Evolutionary conservation across 1,284 basidiomycete genomes (phyloP).

Genomic region (Termitomyces sp.): DNA sequence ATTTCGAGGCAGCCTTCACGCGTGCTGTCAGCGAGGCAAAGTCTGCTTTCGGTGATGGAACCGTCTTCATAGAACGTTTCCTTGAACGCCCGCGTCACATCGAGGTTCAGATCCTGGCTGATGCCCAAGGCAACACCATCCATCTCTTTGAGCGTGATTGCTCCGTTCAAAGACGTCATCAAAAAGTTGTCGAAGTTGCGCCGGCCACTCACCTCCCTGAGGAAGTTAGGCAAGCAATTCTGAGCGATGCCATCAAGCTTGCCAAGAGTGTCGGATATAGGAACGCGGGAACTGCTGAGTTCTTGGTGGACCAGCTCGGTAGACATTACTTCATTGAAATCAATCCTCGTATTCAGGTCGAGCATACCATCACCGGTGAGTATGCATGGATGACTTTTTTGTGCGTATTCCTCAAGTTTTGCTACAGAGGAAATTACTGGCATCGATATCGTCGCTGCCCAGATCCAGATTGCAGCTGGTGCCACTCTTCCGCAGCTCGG

Average conservation of each 20-base stretch:
- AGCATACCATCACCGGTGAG: slow-evolving; percentile 93
- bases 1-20: slow-evolving; percentile 88
- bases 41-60: slow-evolving; percentile 95
- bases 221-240: slow-evolving; percentile 83
- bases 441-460: slow-evolving; percentile 96
- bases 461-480: slow-evolving; percentile 98
- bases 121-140: slow-evolving; percentile 88
- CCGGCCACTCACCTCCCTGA: slow-evolving; percentile 94
- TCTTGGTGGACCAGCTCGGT: slow-evolving; percentile 93
- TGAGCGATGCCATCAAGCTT: slow-evolving; percentile 90
- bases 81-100: slow-evolving; percentile 95
- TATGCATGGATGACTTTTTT: slow-evolving; percentile 12
- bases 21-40: slow-evolving; percentile 95
- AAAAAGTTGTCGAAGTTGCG: slow-evolving; percentile 99
- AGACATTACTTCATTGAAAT: slow-evolving; percentile 99
- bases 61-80: slow-evolving; percentile 98
- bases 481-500: slow-evolving; percentile 95
- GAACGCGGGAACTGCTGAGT: slow-evolving; percentile 96
- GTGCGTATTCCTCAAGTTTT: slow-evolving; percentile 8
- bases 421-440: slow-evolving; percentile 92
- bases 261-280: slow-evolving; percentile 90
- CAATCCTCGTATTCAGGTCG: slow-evolving; percentile 97
- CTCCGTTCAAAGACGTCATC: slow-evolving; percentile 95
- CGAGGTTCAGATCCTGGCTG: slow-evolving; percentile 95
- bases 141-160: slow-evolving; percentile 99